These are phyloP conservation scores for Populus euphratica DNA, from an alignment of 345 rosid genomes.

Conservation along the genomic window DNA sequence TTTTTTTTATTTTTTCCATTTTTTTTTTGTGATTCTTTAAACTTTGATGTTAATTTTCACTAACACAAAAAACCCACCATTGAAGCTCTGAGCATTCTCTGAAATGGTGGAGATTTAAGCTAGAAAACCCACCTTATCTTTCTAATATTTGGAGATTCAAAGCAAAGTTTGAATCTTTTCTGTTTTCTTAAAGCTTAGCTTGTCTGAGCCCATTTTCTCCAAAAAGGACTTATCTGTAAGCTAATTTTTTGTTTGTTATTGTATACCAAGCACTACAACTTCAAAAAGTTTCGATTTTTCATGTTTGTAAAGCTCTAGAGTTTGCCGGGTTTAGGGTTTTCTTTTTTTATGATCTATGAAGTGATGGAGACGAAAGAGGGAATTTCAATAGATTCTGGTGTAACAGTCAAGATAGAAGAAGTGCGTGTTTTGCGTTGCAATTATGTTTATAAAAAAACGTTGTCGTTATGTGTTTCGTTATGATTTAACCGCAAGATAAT, in stretches of 20 bases:
- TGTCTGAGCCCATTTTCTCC: constrained; percentile 22
- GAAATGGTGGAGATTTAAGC: constrained; percentile 41
- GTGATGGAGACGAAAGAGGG: constrained; percentile 66
- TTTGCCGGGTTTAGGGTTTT: constrained; percentile 33
- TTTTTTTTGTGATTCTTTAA: constrained; percentile 38
- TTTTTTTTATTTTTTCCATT: constrained; percentile 12
- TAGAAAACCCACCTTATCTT: constrained; percentile 8
- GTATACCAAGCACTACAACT: constrained; percentile 11
- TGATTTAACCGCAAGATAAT: no score
- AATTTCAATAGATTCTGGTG: constrained; percentile 33
- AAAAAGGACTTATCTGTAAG: neutral
- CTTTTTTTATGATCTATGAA: constrained; percentile 29
- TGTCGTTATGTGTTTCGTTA: no score
- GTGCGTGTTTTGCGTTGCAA: neutral
- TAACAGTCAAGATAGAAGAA: constrained; percentile 44
- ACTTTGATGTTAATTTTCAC: constrained; percentile 23
- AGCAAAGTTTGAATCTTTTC: constrained; percentile 12
- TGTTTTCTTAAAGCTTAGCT: neutral
- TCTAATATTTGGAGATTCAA: constrained; percentile 17
- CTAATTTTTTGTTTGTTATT: neutral
- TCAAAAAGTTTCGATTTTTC: constrained; percentile 29
- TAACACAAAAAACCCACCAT: constrained; percentile 20
- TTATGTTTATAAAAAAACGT: no score
- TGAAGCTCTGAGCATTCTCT: constrained; percentile 46
- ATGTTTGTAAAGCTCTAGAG: constrained; percentile 19